A percentile compares a stretch with the other conserved stretches of the same genome.
Conservation (phyloP, 2,329 filamentous ascomycete genomes). For the Dactylellina leptospora region DNA sequence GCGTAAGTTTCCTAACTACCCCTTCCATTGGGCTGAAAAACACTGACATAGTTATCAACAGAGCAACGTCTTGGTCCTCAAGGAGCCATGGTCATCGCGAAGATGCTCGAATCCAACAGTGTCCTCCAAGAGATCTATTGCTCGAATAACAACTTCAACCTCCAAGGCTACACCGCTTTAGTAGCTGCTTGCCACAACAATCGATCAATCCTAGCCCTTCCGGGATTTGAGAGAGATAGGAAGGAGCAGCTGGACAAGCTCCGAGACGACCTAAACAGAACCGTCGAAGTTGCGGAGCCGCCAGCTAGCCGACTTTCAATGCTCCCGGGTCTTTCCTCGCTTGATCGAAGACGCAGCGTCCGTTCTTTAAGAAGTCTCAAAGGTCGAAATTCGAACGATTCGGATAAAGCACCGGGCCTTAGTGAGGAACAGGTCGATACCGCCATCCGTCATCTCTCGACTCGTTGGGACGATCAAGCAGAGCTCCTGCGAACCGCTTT, state of each 20-base stretch:
- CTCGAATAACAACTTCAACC: conserved; percentile 75
- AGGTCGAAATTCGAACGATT: conserved; percentile 47
- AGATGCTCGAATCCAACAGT: conserved; percentile 72
- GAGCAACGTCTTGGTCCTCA: conserved; percentile 74
- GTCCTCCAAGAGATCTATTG: conserved; percentile 73
- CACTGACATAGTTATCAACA: conserved; percentile 38
- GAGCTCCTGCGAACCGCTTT: conserved; percentile 22
- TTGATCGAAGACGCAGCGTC: conserved; percentile 43
- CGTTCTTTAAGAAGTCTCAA: conserved; percentile 46
- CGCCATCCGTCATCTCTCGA: conserved; percentile 39
- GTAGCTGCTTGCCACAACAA: conserved; percentile 75
- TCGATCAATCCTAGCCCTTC: conserved; percentile 69
- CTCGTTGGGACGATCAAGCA: conserved; percentile 50
- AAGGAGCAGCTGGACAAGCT: conserved; percentile 67
- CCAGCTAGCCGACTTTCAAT: conserved; percentile 38
- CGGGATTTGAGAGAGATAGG: conserved; percentile 71
- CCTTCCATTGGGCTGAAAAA: neutral
- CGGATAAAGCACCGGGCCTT: conserved; percentile 38
- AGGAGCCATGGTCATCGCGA: conserved; percentile 74
- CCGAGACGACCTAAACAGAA: conserved; percentile 56
- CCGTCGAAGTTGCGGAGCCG: conserved; percentile 35
- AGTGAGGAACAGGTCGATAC: conserved; percentile 50
- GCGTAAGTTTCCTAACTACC: conserved; percentile 55
- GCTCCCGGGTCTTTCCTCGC: conserved; percentile 18
- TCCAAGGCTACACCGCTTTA: conserved; percentile 74